Evolutionary conservation across 169 alveolate species (phyloP).

Genomic region (Plasmodium knowlesi): DNA sequence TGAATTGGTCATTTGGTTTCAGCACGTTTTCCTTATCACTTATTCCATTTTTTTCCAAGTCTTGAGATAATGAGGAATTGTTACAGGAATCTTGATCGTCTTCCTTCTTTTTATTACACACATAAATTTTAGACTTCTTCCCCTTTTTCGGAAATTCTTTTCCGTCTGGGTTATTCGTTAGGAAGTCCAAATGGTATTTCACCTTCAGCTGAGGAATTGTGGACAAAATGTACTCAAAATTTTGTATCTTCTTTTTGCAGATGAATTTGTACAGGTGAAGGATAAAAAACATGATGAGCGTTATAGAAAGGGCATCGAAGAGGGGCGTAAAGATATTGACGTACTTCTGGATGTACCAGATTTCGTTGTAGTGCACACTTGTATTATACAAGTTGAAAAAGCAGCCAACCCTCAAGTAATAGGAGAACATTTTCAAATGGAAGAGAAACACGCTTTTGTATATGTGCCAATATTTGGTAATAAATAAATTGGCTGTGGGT

Average conservation of each 20-base stretch:
- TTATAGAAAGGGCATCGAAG: conserved; percentile 42
- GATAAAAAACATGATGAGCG: conserved; percentile 28
- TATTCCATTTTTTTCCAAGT: conserved; percentile 8
- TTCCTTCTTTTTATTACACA: not conserved
- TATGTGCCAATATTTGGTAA: conserved; percentile 43
- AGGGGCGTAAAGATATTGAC: conserved; percentile 37
- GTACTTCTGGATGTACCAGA: conserved; percentile 69
- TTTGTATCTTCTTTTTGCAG: conserved; percentile 31
- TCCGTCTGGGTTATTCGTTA: not conserved
- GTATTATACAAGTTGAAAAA: conserved; percentile 18
- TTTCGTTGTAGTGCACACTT: conserved; percentile 33
- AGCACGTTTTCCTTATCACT: not conserved
- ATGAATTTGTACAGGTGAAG: conserved; percentile 8
- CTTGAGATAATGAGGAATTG: conserved; percentile 5
- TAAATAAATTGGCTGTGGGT: conserved; percentile 31
- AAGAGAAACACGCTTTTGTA: conserved; percentile 29
- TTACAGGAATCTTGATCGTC: not conserved
- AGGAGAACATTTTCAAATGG: conserved; percentile 49
- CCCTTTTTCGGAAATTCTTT: not conserved
- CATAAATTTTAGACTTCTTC: conserved; percentile 12
- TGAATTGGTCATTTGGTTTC: not conserved
- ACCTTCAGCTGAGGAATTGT: conserved; percentile 32
- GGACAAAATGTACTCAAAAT: conserved; percentile 18
- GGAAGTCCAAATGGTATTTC: not conserved
- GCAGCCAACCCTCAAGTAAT: conserved; percentile 48